Percentiles rank a stretch among this genome's conserved stretches.
These are phyloP conservation scores for Candida dendrica DNA, from an alignment of 805 yeast species.

Conservation along the genomic window DNA sequence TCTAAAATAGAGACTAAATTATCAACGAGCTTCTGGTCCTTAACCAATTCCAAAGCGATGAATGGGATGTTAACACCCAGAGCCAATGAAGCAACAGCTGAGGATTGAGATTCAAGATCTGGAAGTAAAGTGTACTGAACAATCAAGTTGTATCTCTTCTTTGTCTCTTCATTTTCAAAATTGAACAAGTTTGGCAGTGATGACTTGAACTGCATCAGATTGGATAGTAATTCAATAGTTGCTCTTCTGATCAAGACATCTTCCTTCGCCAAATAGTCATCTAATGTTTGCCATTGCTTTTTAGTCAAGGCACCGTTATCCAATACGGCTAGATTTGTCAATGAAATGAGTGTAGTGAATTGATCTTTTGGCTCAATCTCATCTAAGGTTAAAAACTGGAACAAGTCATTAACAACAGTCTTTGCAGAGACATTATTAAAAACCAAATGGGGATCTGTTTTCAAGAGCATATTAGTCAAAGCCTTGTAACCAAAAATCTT, in stretches of 20 bases:
- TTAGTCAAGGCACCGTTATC: constrained; percentile 27
- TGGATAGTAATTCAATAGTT: constrained; percentile 56
- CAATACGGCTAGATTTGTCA: constrained; percentile 58
- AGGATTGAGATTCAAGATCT: constrained; percentile 34
- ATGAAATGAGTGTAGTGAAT: constrained; percentile 52
- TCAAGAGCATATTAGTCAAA: constrained; percentile 34
- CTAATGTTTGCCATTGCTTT: constrained; percentile 38
- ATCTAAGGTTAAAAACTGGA: constrained; percentile 29
- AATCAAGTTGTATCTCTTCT: constrained; percentile 32
- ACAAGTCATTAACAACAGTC: constrained; percentile 37
- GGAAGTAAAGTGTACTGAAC: constrained; percentile 32
- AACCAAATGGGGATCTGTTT: constrained; percentile 37
- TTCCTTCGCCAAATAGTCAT: constrained; percentile 34
- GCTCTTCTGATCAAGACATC: constrained; percentile 48
- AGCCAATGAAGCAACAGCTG: constrained; percentile 31
- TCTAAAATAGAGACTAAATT: constrained; percentile 19
- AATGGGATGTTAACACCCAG: constrained; percentile 28
- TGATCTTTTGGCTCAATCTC: constrained; percentile 26
- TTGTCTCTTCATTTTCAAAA: constrained; percentile 29
- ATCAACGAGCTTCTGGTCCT: constrained; percentile 17
- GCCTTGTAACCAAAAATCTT: constrained; percentile 29
- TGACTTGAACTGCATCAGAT: constrained; percentile 37
- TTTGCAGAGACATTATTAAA: constrained; percentile 35
- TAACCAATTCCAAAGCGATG: constrained; percentile 24
- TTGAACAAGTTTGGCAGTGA: constrained; percentile 53